Evolutionary conservation across 2,329 filamentous ascomycete genomes (phyloP), one percentile per base, ranked within the genome.

Genomic region (Phaeomoniella chlamydospora): DNA sequence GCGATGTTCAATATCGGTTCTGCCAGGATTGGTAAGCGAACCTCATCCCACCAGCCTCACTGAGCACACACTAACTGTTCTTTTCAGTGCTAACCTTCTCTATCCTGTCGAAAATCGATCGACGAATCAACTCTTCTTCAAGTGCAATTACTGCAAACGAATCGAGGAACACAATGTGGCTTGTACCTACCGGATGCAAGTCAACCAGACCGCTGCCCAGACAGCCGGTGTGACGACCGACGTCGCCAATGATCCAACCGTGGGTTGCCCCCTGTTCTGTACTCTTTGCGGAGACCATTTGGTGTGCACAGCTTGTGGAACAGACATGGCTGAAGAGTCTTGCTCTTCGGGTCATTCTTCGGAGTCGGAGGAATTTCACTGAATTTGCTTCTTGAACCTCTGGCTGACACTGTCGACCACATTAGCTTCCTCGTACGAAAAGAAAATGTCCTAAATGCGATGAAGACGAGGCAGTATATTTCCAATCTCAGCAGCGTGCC

Each of bases 191-290:
- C 84, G 92, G 58, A 93, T 96, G 61, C 75, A 88, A 48, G 77
- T 98, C 50, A 85, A 85, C 62, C 92, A 80, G 55, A 81, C 84
- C 41, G 82, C 88, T 16, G 86, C 87, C 52, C 90, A 94, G 63
- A 96, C 88, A 29, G 88, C 90, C 40, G 90, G 92, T 63, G 88
- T 96, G 51, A 94, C 88, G 42, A 85, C 93, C 61, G 92, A 98
- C 64, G 87, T 98, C 52, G 85, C 80, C 55, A 87, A 84, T 54
- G 90, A 98, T 72, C 90, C 90, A 62, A 98, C 92, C 77, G 88
- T 98, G 80, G 74, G 88, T 94, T 39, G 56, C 45, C 64, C 67
- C 37, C 59, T 56, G 40, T 57, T 73, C 45, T 77, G 72, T 56
- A 67, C 64, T 39, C 61, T 72, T 48, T 77, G 73, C 48, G 72